phyloP scores from a whole-genome alignment of 2,329 filamentous ascomycete species.

The Shiraia sp. region DNA sequence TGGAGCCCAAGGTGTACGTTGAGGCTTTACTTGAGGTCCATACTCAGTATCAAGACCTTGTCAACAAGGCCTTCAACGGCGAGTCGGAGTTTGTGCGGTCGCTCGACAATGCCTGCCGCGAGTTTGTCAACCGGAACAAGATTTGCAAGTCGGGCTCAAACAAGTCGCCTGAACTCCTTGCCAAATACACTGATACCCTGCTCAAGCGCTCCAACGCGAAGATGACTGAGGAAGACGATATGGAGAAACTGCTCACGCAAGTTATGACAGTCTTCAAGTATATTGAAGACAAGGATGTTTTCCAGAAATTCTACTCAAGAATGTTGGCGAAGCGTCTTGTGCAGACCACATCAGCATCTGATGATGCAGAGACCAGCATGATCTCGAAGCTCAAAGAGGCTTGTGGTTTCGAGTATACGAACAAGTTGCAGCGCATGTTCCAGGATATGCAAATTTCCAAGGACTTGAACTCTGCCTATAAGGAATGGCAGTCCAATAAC shows the following conservation, averaged over 20 bases:
- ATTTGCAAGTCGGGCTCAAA: conserved; percentile 93
- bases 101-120: conserved; percentile 92
- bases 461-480: conserved; percentile 89
- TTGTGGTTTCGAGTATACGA: conserved; percentile 98
- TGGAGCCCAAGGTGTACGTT: conserved; percentile 96
- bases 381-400: conserved; percentile 99
- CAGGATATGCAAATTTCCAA: conserved; percentile 99
- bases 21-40: conserved; percentile 94
- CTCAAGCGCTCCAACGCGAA: conserved; percentile 86
- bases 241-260: conserved; percentile 84
- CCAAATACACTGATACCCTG: conserved; percentile 92
- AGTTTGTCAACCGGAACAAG: conserved; percentile 97
- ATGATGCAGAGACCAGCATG: conserved; percentile 98
- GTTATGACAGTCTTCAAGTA: conserved; percentile 99
- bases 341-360: conserved; percentile 91
- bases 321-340: conserved; percentile 95
- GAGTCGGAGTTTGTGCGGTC: conserved; percentile 97
- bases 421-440: conserved; percentile 99
- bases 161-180: conserved; percentile 90
- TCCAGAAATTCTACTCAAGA: conserved; percentile 98
- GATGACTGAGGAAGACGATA: conserved; percentile 88
- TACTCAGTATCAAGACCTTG: conserved; percentile 86
- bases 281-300: conserved; percentile 99
- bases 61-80: conserved; percentile 89
- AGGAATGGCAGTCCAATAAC: conserved; percentile 71